Conservation (phyloP, 2,329 filamentous ascomycete genomes). For the Arthroderma sp. region DNA sequence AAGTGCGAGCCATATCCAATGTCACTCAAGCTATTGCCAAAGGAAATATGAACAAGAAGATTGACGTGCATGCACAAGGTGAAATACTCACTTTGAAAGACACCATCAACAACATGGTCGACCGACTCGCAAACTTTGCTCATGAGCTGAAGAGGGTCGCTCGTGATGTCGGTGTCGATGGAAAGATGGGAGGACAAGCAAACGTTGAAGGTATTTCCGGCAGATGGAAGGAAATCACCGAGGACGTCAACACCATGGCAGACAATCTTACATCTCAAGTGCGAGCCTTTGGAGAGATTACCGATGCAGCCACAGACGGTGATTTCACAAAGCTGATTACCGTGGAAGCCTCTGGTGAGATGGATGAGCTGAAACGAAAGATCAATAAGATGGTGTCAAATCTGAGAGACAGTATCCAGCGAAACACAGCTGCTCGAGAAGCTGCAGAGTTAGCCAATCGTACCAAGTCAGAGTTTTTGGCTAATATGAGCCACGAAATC, state of each 20-base stretch:
- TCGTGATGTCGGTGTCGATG: conserved; percentile 91
- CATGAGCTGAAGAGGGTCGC: conserved; percentile 92
- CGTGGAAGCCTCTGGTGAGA: conserved; percentile 93
- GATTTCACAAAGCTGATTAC: conserved; percentile 96
- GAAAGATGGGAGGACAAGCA: conserved; percentile 96
- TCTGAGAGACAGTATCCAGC: conserved; percentile 85
- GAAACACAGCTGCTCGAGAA: conserved; percentile 90
- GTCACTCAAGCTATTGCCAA: conserved; percentile 92
- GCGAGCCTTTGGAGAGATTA: conserved; percentile 93
- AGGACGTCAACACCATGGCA: conserved; percentile 89
- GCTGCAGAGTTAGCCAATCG: conserved; percentile 94
- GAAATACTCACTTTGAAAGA: conserved; percentile 90
- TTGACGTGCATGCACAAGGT: conserved; percentile 87
- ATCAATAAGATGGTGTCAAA: conserved; percentile 99
- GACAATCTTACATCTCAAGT: conserved; percentile 87
- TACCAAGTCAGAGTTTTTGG: conserved; percentile 95
- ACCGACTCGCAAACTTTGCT: conserved; percentile 86
- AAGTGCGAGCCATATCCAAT: conserved; percentile 82
- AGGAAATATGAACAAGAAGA: conserved; percentile 90
- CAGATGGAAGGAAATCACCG: conserved; percentile 96
- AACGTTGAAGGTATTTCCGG: conserved; percentile 87
- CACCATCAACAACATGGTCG: conserved; percentile 98
- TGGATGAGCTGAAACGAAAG: conserved; percentile 98
- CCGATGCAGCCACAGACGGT: conserved; percentile 91
- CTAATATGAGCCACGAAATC: conserved; percentile 98